Evolutionary conservation across 768 basidiomycete species (phyloP), one percentile per base, ranked within the genome.

Genomic region (Royoungia palumana): DNA sequence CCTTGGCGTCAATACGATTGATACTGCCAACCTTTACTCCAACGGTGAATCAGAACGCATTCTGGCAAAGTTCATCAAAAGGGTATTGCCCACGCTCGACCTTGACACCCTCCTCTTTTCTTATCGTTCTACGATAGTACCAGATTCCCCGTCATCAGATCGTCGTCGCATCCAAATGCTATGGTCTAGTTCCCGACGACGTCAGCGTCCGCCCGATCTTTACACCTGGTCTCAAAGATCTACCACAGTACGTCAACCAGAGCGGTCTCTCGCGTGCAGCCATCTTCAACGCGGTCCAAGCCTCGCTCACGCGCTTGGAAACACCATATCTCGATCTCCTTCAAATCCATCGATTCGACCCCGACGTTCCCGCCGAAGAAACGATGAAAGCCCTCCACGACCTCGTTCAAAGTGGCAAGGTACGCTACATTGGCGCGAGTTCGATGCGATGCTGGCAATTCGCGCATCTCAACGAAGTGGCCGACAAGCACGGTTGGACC

Each of bases 311-410:
- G 21, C 70, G 72, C 5, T 58, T 75, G n/a, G 51, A 62, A 17
- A 75, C 72, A 3, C 21, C 65, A 16, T 70, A 71, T 51, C 48
- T 73, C 35, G 72, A 73, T 41, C 59, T 73, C 5, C 64, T 79
- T 32, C 77, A 78, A 49, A 71, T 76, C 30, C 78, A 79, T 40
- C 57, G 69, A 13, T 74, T 66, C 34, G 77, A 77, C 44, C 27
- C 54, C 6, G 49, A 51, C 0, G 67, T 71, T 0, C 63, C 76
- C 4, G 48, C 65, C 0, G 71, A 71, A 39, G 76, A 78, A 58
- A 79, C 70, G 1, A 78, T 78, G 77, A 71, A 72, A 41, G 77
- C 76, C 1, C 62, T 79, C 8, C 74, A 78, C 46, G 78, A 78
- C 53, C 71, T 78, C 20, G 71, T 79, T 0, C 57, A 75, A 49